Evolutionary conservation across 805 yeast genomes (phyloP), one percentile per base, ranked within the genome.

Genomic region (Jamesozyma piceae): DNA sequence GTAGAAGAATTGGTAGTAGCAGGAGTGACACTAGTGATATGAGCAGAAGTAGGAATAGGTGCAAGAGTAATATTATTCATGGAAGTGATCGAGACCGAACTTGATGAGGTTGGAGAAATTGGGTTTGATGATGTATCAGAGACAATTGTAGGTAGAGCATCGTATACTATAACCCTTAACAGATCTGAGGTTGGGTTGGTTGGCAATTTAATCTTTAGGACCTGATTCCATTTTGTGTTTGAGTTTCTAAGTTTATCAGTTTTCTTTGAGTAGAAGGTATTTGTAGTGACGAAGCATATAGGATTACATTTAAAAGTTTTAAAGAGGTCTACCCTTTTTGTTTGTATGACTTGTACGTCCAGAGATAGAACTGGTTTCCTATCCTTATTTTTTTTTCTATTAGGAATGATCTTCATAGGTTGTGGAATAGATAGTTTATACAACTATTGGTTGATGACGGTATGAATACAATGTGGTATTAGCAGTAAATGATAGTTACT

Each of bases 141-240:
- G 8, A 41, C 35, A 4, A 28, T 44, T 5, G 51, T 42, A 22
- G 52, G 49, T 18, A 53, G 39, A 0, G 52, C 54, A 45, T 61
- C 65, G 42, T 57, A 61, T 9, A 61, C 47, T 4, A 60, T 52
- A 24, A 58, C 38, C 35, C 64, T 43, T 21, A 61, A 30, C 48
- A 56, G 43, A 42, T 60, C 57, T 9, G 60, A 55, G 4, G 43
- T 46, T 8, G 63, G 60, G 32, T 47, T 39, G 31, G 32, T 43
- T 2, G 65, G 62, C 26, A 61, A 42, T 36, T 51, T 55, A 35
- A 61, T 38, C 41, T 55, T 57, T 24, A 61, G 38, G 2, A 43
- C 43, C 37, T 58, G 57, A 31, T 57, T 49, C 62, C 63, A 60
- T 24, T 41, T 44, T 13, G 53, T 47, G 30, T 41, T 45, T 3